Conservation (phyloP, 2,329 filamentous ascomycete genomes). For the Escovopsis sp. region DNA sequence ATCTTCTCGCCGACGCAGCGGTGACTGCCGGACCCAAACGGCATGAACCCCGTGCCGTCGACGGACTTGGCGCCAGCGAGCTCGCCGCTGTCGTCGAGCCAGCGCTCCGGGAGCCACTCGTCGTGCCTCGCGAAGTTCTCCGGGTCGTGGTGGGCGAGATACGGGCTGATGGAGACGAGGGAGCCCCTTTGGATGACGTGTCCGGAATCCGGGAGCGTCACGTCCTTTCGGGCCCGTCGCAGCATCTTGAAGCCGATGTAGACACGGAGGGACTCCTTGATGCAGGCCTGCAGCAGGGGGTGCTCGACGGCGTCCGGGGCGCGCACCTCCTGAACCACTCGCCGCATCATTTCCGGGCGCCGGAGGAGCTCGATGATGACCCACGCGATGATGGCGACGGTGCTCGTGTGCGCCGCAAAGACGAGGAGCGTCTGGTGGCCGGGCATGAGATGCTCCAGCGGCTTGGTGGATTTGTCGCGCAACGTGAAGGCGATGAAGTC, state of each 20-base stretch:
- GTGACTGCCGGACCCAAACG: constrained; percentile 3
- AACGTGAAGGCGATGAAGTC: constrained; percentile 10
- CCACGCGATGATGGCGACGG: constrained; percentile 7
- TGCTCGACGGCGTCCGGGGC: constrained; percentile 1
- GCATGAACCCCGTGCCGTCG: constrained; percentile 1
- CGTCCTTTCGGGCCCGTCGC: constrained; percentile 1
- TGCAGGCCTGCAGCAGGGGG: constrained; percentile 8
- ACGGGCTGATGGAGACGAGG: constrained; percentile 7
- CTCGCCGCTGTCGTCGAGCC: constrained; percentile 8
- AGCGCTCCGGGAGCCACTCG: constrained; percentile 8
- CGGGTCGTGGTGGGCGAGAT: constrained; percentile 7
- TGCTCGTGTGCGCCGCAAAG: constrained; percentile 8
- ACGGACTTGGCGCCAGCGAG: not conserved
- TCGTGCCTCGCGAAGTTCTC: constrained; percentile 5
- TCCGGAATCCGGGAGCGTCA: constrained; percentile 1
- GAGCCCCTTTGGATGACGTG: constrained; percentile 5
- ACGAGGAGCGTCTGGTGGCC: constrained; percentile 8
- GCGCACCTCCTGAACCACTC: constrained; percentile 7
- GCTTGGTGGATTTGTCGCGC: constrained; percentile 5
- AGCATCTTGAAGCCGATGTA: constrained; percentile 6
- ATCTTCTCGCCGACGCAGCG: constrained; percentile 6
- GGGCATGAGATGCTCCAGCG: constrained; percentile 4
- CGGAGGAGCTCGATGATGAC: constrained; percentile 9
- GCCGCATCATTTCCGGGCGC: constrained; percentile 7
- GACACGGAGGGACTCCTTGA: constrained; percentile 9